Base-by-base conservation (phyloP, 2,329 filamentous ascomycete genomes). In the Xylariomycetidae sp. region DNA sequence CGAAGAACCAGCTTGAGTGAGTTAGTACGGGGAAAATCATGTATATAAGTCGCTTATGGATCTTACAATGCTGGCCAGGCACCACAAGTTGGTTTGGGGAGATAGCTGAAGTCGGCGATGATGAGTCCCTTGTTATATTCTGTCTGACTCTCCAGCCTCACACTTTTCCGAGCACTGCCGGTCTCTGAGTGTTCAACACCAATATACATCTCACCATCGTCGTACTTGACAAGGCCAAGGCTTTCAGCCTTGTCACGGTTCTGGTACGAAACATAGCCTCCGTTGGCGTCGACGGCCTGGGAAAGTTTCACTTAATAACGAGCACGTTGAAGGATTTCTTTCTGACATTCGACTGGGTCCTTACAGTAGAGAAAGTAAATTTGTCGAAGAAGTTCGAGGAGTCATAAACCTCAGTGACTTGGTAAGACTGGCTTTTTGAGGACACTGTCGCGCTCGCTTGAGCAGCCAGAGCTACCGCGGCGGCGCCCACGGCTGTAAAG, bases 61-160 rank as follows among this genome's bases (percentile, higher is more conserved):
- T 50, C 63, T 59, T 63, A 76, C 69, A 82, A 70, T 61, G 82
- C 80, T 4, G 84, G 84, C 84, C 84, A 88, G 6, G 74, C 69
- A 31, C 85, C 83, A 47, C 84, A 88, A 27, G 69, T 63, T 8
- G 71, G 68, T 35, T 64, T 67, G 18, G 84, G 83, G 62, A 88
- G 78, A 49, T 88, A 82, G 11, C 63, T 67, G 44, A 88, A 74
- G 51, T 86, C 78, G 27, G 81, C 66, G 27, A 88, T 75, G 49
- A 88, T 72, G 17, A 88, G 73, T 16, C 80, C 83, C 37, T 77
- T 68, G 41, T 69, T 75, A 62, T 82, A 88, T 6, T 59, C 54
- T 30, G 69, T 67, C 37, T 70, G 78, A 53, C 80, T 84, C 41
- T 77, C 72, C 12, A 88, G 55, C 23, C 84, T 72, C 18, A 88